These are phyloP conservation scores for Debaryomycetaceae sp. DNA, from an alignment of 1,139 yeast species.

Conservation along the genomic window DNA sequence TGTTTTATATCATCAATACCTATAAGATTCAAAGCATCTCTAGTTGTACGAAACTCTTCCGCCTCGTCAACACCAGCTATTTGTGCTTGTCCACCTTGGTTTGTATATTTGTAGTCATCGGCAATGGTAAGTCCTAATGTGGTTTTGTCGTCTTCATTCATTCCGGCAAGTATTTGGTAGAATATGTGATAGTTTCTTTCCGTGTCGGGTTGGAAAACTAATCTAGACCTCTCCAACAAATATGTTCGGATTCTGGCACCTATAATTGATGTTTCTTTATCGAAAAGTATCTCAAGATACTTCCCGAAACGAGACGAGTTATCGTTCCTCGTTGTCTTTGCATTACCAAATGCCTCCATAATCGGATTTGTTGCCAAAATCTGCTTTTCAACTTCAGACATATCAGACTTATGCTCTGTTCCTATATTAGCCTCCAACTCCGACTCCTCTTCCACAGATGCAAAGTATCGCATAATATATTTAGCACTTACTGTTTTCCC, in stretches of 20 bases:
- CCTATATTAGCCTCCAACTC: slow-evolving; percentile 32
- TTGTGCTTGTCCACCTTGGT: slow-evolving; percentile 79
- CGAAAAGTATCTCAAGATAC: slow-evolving; percentile 86
- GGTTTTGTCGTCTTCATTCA: slow-evolving; percentile 56
- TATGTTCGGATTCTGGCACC: slow-evolving; percentile 96
- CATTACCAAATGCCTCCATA: slow-evolving; percentile 98
- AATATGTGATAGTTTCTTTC: slow-evolving; percentile 96
- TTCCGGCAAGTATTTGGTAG: slow-evolving; percentile 84
- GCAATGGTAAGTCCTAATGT: slow-evolving; percentile 60
- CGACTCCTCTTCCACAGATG: slow-evolving; percentile 77
- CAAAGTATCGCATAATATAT: slow-evolving; percentile 96
- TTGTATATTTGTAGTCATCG: slow-evolving; percentile 73
- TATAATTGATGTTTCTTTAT: slow-evolving; percentile 68
- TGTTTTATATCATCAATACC: slow-evolving; percentile 67
- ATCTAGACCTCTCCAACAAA: slow-evolving; percentile 85
- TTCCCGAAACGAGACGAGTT: slow-evolving; percentile 97
- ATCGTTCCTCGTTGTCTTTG: slow-evolving; percentile 95
- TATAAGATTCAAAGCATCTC: slow-evolving; percentile 71
- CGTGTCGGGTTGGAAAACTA: slow-evolving; percentile 84
- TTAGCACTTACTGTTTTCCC: slow-evolving; percentile 98
- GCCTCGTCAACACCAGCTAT: slow-evolving; percentile 83
- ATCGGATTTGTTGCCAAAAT: slow-evolving; percentile 96
- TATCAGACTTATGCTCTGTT: slow-evolving; percentile 56
- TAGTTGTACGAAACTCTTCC: slow-evolving; percentile 69
- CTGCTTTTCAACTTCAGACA: slow-evolving; percentile 91